phyloP scores from a whole-genome alignment of 352 stramenopile species.

The Phytopythium litorale region DNA sequence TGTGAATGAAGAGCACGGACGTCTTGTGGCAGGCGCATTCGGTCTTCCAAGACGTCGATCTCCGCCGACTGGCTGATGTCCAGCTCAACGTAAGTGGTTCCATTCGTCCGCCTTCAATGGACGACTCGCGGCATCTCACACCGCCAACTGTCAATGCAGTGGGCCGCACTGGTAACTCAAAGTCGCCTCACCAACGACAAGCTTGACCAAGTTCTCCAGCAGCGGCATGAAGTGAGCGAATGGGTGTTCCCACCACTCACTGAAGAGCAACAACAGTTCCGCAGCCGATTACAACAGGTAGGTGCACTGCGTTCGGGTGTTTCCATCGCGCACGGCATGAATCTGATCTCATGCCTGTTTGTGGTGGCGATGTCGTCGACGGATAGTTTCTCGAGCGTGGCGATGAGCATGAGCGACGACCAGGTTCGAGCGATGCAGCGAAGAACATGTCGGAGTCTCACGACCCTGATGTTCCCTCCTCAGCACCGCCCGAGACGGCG shows the following conservation, averaged over 20 bases:
- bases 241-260: conserved; percentile 49
- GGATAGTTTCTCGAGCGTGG: not conserved
- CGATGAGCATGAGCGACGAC: not conserved
- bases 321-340: not conserved
- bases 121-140: not conserved
- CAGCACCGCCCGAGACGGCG: not conserved
- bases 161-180: conserved; percentile 40
- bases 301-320: not conserved
- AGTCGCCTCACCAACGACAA: conserved; percentile 27
- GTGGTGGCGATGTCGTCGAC: not conserved
- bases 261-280: conserved; percentile 29
- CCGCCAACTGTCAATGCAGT: conserved; percentile 17
- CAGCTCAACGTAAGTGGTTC: conserved; percentile 40
- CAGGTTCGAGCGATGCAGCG: not conserved
- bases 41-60: conserved; percentile 42
- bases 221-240: conserved; percentile 50
- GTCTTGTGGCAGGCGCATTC: conserved; percentile 30
- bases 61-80: conserved; percentile 41
- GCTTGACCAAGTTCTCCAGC: conserved; percentile 28
- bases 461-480: not conserved
- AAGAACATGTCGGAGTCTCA: not conserved
- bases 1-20: conserved; percentile 12
- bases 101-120: not conserved
- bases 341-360: not conserved
- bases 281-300: conserved; percentile 32